Conservation (phyloP, 2,329 filamentous ascomycete genomes). For the Arachnopeziza araneosa region DNA sequence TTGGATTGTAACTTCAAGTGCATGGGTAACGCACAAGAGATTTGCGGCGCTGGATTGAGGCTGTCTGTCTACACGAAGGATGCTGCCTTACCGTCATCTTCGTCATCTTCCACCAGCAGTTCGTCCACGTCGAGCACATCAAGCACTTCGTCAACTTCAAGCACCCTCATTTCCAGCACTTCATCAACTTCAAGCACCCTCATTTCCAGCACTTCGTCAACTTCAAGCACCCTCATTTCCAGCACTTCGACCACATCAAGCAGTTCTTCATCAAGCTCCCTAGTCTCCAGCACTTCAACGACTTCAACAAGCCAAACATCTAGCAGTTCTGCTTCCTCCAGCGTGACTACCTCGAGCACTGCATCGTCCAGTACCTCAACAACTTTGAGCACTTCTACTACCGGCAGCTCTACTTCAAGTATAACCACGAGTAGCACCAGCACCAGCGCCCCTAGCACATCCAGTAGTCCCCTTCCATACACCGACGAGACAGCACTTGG, state of each 20-base stretch:
- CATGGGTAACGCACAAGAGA: conserved; percentile 13
- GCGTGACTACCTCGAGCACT: background rate
- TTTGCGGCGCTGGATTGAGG: conserved; percentile 23
- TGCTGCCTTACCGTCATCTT: background rate
- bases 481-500: background rate
- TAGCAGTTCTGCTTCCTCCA: too few species aligned
- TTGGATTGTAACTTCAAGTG: conserved; percentile 14
- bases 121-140: background rate
- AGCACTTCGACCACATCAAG: too few species aligned
- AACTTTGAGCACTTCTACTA: background rate
- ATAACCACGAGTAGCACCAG: background rate
- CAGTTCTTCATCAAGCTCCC: too few species aligned
- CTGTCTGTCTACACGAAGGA: conserved; percentile 1
- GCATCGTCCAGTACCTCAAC: background rate
- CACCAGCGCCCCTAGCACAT: background rate
- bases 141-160: background rate
- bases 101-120: background rate
- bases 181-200: background rate
- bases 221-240: background rate
- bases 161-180: background rate
- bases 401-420: background rate
- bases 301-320: too few species aligned
- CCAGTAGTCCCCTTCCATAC: background rate
- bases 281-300: too few species aligned
- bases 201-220: background rate